Base-by-base conservation (phyloP, 768 basidiomycete genomes). In the Coprinopsis sp. region DNA sequence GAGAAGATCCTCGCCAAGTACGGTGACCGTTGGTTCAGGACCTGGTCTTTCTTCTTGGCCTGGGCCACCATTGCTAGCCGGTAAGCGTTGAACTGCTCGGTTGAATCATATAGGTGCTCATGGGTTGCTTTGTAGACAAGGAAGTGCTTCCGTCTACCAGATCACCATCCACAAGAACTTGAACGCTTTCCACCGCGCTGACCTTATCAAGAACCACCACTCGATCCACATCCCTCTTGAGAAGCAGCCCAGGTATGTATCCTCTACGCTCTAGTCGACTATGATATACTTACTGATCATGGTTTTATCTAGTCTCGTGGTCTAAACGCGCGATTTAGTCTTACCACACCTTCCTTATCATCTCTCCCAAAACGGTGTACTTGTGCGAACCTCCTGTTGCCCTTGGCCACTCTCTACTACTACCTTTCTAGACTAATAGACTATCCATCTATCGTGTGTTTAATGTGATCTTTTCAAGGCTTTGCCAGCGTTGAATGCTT, bases 101-200 rank as follows among this genome's bases (percentile, higher is more conserved):
- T 40, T 34, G 33, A 49, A 3, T 24, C 19, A 28, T 24, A 27
- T 46, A n/a, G 18, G 29, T 42, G 41, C 23, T 39, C 6, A 36
- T 11, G 31, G 4, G 16, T 42, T 41, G 30, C 30, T 31, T 42
- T 44, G 40, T 51, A 84, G 88, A 22, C 90, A 98, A 75, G 96
- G 96, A 27, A 74, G 84, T 11, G 82, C 87, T 6, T 89, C 91
- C 0, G 87, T 97, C 33, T 99, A 95, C 87, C 94, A 98, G 71
- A 81, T 99, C 61, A 97, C 94, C 4, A 68, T 94, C 51, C 95
- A 98, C 76, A 99, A 99, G 74, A 99, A 98, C 74, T 70, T 98
- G 54, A 98, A 98, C 61, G 90, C 84, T 0, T 98, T 84, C 73
- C 92, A 91, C 61, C 87, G 96, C 50, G 78, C 96, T 57, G 81